Evolutionary conservation across 352 stramenopile genomes (phyloP).

Genomic region (Phytophthora meadii): DNA sequence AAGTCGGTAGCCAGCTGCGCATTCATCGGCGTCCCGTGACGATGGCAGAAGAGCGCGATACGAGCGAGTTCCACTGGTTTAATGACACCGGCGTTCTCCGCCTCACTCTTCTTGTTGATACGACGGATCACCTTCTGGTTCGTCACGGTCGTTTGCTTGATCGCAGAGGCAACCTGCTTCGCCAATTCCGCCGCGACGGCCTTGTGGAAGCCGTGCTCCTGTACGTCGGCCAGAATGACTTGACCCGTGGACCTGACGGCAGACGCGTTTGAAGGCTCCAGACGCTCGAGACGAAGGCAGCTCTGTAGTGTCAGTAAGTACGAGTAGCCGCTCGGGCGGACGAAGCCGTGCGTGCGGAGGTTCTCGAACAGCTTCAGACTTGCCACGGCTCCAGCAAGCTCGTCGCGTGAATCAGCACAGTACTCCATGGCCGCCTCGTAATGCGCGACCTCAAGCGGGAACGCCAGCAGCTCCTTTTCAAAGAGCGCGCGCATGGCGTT

Average conservation of each 20-base stretch:
- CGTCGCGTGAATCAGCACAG: conserved; percentile 36
- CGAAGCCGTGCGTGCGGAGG: conserved; percentile 68
- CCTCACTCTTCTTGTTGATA: conserved; percentile 21
- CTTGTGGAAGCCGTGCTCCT: conserved; percentile 57
- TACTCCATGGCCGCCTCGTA: conserved; percentile 83
- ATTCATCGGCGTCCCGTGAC: conserved; percentile 52
- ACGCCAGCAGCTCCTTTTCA: conserved; percentile 53
- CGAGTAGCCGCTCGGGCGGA: conserved; percentile 77
- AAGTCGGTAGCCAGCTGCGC: conserved; percentile 47
- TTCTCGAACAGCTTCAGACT: conserved; percentile 79
- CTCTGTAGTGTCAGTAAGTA: conserved; percentile 78
- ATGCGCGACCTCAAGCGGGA: conserved; percentile 62
- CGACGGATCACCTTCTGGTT: conserved; percentile 30
- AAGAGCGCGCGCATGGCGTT: conserved; percentile 57
- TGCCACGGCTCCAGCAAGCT: conserved; percentile 45
- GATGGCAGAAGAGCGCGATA: conserved; percentile 68
- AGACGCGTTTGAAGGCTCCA: conserved; percentile 46
- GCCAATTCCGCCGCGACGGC: conserved; percentile 33
- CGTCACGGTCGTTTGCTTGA: conserved; percentile 29
- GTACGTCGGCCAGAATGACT: conserved; percentile 58
- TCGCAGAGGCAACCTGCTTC: conserved; percentile 31
- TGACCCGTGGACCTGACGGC: conserved; percentile 46
- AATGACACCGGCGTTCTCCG: conserved; percentile 21
- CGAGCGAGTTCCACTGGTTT: conserved; percentile 53
- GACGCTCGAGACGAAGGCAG: conserved; percentile 55